Evolutionary conservation across 2,329 filamentous ascomycete genomes (phyloP), one percentile per base, ranked within the genome.

Genomic region (Beauveria varroae): DNA sequence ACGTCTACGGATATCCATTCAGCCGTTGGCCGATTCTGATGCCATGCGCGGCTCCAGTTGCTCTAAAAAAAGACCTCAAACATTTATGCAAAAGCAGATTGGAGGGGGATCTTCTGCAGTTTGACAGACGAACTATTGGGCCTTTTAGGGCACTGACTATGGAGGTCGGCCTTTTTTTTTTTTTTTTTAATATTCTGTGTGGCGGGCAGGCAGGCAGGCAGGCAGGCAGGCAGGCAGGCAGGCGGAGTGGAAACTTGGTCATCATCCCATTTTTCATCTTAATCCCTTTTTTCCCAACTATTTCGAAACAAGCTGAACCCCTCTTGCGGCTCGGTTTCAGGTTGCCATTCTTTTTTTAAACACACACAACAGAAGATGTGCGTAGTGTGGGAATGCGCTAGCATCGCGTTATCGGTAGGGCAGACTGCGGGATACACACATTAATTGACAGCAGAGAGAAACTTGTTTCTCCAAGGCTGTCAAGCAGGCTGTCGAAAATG

Each of bases 301-400:
- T 18, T 57, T 20, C 22, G 43, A 57, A 57, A 57, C 50, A 40
- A n/a, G 50, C 28, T 40, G 50, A 37, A 20, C 54, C 54, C 54
- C 54, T 46, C 28, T 18, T 16, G 22, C 43, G 26, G 41, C 40
- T 49, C 20, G 30, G 54, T 46, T 57, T 57, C 54, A 57, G 54
- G 54, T 57, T 57, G 12, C 41, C 10, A n/a, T 57, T 57, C 54
- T 57, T 57, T 57, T 57, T 57, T 49, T 57, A 57, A 46, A 26
- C 24, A 53, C 50, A 28, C 26, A 28, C 26, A 14, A 2, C 12
- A 34, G 8, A 26, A 26, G 41, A 51, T 37, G 50, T 34, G 14
- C 18, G 30, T 10, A 34, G 10, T 34, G 30, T 34, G 49, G 37
- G 12, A 40, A 14, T 20, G 28, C 16, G 30, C 50, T 53, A 28